phyloP scores from a whole-genome alignment of 1,284 basidiomycete genomes.

The Mycena citricolor region DNA sequence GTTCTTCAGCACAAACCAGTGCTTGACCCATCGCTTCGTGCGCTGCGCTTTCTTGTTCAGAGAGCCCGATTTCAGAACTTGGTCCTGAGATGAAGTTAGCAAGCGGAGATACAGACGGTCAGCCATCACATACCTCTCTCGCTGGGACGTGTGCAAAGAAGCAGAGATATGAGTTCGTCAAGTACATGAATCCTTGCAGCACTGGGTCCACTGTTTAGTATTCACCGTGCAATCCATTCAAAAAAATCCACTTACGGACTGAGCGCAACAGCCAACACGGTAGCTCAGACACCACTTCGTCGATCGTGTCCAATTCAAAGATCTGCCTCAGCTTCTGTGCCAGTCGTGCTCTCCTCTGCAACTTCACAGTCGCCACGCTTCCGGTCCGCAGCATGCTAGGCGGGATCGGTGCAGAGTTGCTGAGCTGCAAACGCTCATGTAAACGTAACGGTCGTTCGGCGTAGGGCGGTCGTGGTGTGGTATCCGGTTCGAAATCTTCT shows the following conservation, averaged over 20 bases:
- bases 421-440: conserved; percentile 14
- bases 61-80: conserved; percentile 84
- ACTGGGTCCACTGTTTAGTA: conserved; percentile 45
- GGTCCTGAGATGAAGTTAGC: conserved; percentile 54
- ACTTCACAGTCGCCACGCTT: conserved; percentile 69
- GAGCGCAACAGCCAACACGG: conserved; percentile 87
- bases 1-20: conserved; percentile 94
- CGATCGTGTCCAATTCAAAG: conserved; percentile 76
- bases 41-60: conserved; percentile 82
- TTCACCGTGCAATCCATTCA: conserved; percentile 18
- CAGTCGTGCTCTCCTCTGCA: conserved; percentile 69
- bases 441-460: conserved; percentile 29
- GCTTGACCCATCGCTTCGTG: conserved; percentile 87
- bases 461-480: conserved; percentile 42
- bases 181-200: conserved; percentile 94
- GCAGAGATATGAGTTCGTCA: conserved; percentile 89
- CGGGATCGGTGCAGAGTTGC: conserved; percentile 21
- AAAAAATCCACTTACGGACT: conserved; percentile 67
- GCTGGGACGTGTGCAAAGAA: conserved; percentile 96
- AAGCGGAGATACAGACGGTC: conserved; percentile 1
- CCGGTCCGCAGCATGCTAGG: conserved; percentile 44
- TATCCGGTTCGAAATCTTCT: conserved; percentile 52
- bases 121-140: conserved; percentile 59
- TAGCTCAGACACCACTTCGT: conserved; percentile 86
- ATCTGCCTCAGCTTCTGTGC: conserved; percentile 85